Evolutionary conservation across 306 rosid genomes (phyloP), one percentile per base, ranked within the genome.

Genomic region (Casuarina glauca): DNA sequence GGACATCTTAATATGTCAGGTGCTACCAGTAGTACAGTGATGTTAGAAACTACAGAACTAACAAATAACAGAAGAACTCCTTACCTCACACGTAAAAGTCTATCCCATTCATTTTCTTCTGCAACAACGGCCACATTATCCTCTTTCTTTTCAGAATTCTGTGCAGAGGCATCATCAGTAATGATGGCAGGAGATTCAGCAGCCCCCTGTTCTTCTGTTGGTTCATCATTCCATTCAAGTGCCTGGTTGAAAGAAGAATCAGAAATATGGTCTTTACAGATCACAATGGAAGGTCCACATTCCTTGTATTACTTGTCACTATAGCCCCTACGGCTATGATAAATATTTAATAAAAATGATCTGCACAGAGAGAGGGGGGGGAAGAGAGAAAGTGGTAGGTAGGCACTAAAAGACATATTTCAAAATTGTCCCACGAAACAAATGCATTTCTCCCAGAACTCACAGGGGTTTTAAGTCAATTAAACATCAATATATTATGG

Each of bases 21-120:
- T 6, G 42, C 69, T 63, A 67, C 50, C 49, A 66, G 71, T 66
- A 17, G 9, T 11, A 42, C 9, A 16, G 51, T 67, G 26, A 67
- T 67, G 48, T 6, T n/a, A 67, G 42, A 67, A 67, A 67, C 35
- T 66, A 12, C 17, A 32, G 51, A 42, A 19, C 61, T 48, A 51
- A 46, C 73, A 62, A 64, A n/a, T 39, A 68, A 26, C 69, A 78
- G 63, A 62, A 81, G 71, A 79, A 49, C 76, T 84, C 62, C 73
- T 77, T 78, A 93, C 99, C 99, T 93, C 81, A 88, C 63, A 50
- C 99, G 98, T 86, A 96, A 82, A 69, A 96, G 86, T 73, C 87
- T 88, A 84, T 96, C 99, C 99, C 99, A 96, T 89, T 96, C 99
- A 84, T 85, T 96, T 90, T 93, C 99, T 89, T 96, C 99, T 35